Percentiles rank a stretch among this genome's conserved stretches.
These are phyloP conservation scores for Coemansia sp. DNA, from an alignment of 192 early-diverging fungal species.

Conservation along the genomic window DNA sequence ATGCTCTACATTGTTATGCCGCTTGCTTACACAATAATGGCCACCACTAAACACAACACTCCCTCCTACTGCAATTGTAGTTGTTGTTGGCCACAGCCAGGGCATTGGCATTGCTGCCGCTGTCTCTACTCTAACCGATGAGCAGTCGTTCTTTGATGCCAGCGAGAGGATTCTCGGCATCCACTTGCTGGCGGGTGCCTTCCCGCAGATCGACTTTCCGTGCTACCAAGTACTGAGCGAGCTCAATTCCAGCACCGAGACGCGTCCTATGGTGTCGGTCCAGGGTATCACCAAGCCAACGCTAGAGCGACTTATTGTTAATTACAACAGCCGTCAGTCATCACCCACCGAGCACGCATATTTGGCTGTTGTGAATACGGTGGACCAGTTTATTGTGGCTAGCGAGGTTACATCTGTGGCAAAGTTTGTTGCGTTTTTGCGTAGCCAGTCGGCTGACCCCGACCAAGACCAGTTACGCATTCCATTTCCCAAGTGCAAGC, in stretches of 20 bases:
- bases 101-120: conserved; percentile 85
- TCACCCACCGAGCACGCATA: conserved; percentile 5
- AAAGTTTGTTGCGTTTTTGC: conserved; percentile 7
- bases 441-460: conserved; percentile 2
- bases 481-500: conserved; percentile 74
- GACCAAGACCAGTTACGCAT: conserved; percentile 63
- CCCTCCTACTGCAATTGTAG: conserved; percentile 25
- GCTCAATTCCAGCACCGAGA: not conserved
- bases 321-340: conserved; percentile 13
- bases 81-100: conserved; percentile 80
- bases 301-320: conserved; percentile 5
- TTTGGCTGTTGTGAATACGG: conserved; percentile 26
- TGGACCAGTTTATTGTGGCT: conserved; percentile 25
- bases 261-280: conserved; percentile 16
- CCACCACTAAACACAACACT: not conserved
- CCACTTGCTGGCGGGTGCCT: conserved; percentile 79
- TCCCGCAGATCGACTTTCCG: conserved; percentile 65
- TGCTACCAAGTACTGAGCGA: not conserved
- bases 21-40: not conserved
- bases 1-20: not conserved
- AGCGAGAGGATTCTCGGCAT: conserved; percentile 78
- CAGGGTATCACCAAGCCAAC: conserved; percentile 8
- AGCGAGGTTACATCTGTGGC: not conserved
- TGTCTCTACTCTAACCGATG: conserved; percentile 75
- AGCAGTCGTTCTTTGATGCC: conserved; percentile 74